Conservation (phyloP, 1,139 yeast species). For the Pichia sp. region DNA sequence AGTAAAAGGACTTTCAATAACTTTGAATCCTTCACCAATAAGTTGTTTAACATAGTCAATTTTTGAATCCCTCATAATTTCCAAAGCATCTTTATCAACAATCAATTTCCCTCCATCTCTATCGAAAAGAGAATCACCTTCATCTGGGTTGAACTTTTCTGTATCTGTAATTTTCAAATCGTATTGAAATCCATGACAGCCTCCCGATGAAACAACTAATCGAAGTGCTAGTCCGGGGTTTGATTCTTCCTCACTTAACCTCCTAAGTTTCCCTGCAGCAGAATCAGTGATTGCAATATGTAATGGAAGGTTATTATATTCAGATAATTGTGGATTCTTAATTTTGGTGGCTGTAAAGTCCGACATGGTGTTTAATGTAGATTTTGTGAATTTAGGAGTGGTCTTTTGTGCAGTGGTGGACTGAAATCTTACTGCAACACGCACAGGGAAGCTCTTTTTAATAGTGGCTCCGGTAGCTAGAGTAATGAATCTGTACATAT, state of each 20-base stretch:
- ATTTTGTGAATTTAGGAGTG: constrained; percentile 10
- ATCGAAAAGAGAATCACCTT: constrained; percentile 48
- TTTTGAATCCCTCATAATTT: constrained; percentile 78
- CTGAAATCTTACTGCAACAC: constrained; percentile 1
- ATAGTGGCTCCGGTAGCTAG: too few relatives aligned
- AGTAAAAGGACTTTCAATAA: constrained; percentile 84
- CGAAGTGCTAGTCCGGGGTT: constrained; percentile 60
- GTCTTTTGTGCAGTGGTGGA: background rate
- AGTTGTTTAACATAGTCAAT: constrained; percentile 87
- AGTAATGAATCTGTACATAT: too few relatives aligned
- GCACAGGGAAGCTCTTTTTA: too few relatives aligned
- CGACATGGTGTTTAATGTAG: constrained; percentile 6
- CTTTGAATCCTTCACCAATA: constrained; percentile 91
- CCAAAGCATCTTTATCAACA: constrained; percentile 75
- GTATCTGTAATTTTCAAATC: constrained; percentile 57
- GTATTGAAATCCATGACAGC: constrained; percentile 97
- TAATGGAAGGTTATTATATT: constrained; percentile 30
- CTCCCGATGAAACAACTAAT: constrained; percentile 91
- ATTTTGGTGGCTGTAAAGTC: constrained; percentile 30
- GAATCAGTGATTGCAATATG: constrained; percentile 28
- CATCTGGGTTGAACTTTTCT: constrained; percentile 36
- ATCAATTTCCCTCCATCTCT: constrained; percentile 65
- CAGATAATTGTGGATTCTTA: constrained; percentile 28
- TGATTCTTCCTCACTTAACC: constrained; percentile 51
- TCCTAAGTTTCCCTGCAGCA: constrained; percentile 38